Conservation (phyloP, 805 yeast genomes). For the Danielia reshetovae region DNA sequence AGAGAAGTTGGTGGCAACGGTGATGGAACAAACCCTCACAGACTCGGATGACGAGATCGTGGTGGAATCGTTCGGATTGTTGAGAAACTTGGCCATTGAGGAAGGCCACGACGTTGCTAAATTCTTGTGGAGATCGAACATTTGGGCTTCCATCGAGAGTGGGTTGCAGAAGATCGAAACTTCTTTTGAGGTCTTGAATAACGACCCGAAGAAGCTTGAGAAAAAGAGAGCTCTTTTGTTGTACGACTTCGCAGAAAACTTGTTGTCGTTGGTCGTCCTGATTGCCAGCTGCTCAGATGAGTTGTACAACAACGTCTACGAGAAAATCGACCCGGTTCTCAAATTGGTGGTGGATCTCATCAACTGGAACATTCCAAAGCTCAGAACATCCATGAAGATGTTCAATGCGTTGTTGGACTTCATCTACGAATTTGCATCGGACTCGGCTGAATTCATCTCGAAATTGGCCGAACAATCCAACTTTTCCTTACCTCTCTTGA, state of each 20-base stretch:
- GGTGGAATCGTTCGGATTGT: constrained; percentile 74
- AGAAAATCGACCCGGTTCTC: constrained; percentile 36
- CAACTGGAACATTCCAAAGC: constrained; percentile 29
- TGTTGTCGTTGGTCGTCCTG: constrained; percentile 64
- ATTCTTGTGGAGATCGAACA: constrained; percentile 71
- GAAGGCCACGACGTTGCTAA: constrained; percentile 83
- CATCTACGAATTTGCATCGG: constrained; percentile 57
- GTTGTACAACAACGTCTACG: constrained; percentile 43
- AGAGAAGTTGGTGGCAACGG: constrained; percentile 62
- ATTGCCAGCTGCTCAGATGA: constrained; percentile 61
- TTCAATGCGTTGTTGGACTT: constrained; percentile 54
- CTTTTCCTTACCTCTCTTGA: constrained; percentile 16
- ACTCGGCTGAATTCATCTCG: constrained; percentile 51
- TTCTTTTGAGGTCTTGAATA: constrained; percentile 43
- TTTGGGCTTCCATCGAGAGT: constrained; percentile 59
- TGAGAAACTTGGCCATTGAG: constrained; percentile 76
- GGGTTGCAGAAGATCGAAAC: constrained; percentile 49
- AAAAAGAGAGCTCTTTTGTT: constrained; percentile 36
- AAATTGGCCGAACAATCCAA: constrained; percentile 16
- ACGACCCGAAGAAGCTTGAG: constrained; percentile 16
- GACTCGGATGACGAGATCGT: constrained; percentile 72
- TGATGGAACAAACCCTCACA: constrained; percentile 60
- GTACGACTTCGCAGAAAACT: constrained; percentile 68
- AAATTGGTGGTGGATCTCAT: constrained; percentile 35
- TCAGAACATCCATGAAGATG: constrained; percentile 39